Evolutionary conservation across 2,329 filamentous ascomycete species (phyloP), one percentile per base, ranked within the genome.

Genomic region (Chaetothyriales sp.): DNA sequence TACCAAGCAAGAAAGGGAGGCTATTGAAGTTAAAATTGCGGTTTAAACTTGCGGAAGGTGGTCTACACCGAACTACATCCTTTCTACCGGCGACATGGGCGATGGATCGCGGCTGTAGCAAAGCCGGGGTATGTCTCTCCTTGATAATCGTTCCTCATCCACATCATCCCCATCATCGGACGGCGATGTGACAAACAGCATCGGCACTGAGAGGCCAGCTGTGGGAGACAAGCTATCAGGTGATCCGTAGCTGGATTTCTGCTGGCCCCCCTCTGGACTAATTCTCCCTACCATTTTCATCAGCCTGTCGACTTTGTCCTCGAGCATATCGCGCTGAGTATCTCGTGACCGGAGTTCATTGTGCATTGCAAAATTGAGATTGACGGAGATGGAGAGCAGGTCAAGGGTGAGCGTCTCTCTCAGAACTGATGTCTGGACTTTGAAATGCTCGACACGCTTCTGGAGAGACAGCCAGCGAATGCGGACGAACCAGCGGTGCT

Each of bases 401-500:
- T 46, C 44, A 4, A 46, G n/a, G 8, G 44, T 46, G 10, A 46
- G 44, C n/a, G 10, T 18, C 44, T 46, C 44, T 10, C 44, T 13
- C 44, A 46, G 6, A 2, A 46, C 44, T 1, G 44, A 46, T 13
- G 44, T 28, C 9, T 18, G 18, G 19, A 28, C 18, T n/a, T 46
- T 46, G n/a, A 20, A 46, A n/a, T 46, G 44, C n/a, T 46, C 44
- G 44, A 46, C 44, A 15, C 44, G 44, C n/a, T 28, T 20, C 22
- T 46, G 44, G 10, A 46, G 44, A 4, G 44, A 46, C 13, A 46
- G 44, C 44, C 44, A 46, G 44, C 44, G 44, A 10, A 46, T 9
- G 44, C 44, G 44, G 7, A 46, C 44, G 44, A 46, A 28, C 44
- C 44, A 46, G 44, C 44, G 44, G 44, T 46, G 44, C 22, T 46